phyloP scores from a whole-genome alignment of 1,284 basidiomycete species.

The Trametes versicolor region DNA sequence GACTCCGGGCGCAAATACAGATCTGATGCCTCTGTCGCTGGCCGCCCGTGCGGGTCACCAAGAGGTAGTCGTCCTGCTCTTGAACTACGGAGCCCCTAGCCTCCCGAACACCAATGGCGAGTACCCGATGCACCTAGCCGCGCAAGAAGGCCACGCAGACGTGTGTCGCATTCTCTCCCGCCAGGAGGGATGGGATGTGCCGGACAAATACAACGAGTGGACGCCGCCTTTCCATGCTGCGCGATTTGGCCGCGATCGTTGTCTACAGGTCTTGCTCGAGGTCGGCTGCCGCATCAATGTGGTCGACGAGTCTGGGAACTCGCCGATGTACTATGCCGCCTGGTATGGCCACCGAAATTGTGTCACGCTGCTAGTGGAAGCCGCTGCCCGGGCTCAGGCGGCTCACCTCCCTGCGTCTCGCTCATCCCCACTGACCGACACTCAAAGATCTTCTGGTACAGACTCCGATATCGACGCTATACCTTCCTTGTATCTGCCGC shows the following conservation, averaged over 20 bases:
- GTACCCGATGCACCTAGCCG: slow-evolving; percentile 97
- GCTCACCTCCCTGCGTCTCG: slow-evolving; percentile 33
- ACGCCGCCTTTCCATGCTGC: slow-evolving; percentile 98
- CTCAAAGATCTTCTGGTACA: slow-evolving; percentile 49
- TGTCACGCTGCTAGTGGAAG: slow-evolving; percentile 77
- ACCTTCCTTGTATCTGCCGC: slow-evolving; percentile 93
- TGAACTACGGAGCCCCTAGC: slow-evolving; percentile 82
- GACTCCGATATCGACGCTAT: slow-evolving; percentile 91
- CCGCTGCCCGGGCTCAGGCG: slow-evolving; percentile 41
- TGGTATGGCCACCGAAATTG: slow-evolving; percentile 95
- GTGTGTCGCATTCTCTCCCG: slow-evolving; percentile 85
- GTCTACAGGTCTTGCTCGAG: slow-evolving; percentile 81
- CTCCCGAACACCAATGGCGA: slow-evolving; percentile 94
- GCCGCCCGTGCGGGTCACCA: slow-evolving; percentile 93
- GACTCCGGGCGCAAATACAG: slow-evolving; percentile 64
- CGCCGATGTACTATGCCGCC: slow-evolving; percentile 93
- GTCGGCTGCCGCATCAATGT: slow-evolving; percentile 82
- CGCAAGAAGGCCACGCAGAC: slow-evolving; percentile 91
- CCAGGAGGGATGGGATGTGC: slow-evolving; percentile 85
- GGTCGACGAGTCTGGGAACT: slow-evolving; percentile 88
- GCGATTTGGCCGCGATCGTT: slow-evolving; percentile 84
- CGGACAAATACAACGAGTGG: slow-evolving; percentile 98
- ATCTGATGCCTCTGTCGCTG: slow-evolving; percentile 90
- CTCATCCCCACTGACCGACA: slow-evolving; percentile 45
- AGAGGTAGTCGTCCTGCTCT: slow-evolving; percentile 83